Evolutionary conservation across 2,329 filamentous ascomycete species (phyloP), one percentile per base, ranked within the genome.

Genomic region (Penicillium sp.): DNA sequence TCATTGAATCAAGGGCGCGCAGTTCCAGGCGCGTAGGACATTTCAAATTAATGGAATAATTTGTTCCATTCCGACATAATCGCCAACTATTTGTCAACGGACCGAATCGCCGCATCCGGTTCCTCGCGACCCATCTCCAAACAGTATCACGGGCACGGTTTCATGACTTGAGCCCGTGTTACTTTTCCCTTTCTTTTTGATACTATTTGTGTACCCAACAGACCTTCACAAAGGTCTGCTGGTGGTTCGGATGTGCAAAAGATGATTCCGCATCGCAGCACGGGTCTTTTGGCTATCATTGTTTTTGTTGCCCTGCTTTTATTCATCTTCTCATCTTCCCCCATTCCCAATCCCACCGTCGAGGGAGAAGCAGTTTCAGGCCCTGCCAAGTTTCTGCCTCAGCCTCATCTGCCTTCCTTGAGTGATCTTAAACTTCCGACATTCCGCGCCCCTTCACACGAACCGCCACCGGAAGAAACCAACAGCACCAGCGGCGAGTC

Each of bases 401-500:
- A 62, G 56, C 71, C 75, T 5, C 74, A 74, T 35, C 60, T 79
- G 29, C 78, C 80, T 49, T 68, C 79, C 59, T 68, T 82, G 78
- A 68, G 83, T 63, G 88, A 88, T 64, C 65, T 78, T 50, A 73
- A 72, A 52, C 70, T 78, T 29, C 89, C 87, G 0, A 92, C 87
- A 0, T 93, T 93, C 73, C 82, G 84, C 41, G 83, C 84, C 41
- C 83, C 86, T 21, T 83, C 86, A 11, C 91, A 96, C 72, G 84
- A 86, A 59, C 89, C 90, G 19, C 85, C 88, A 3, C 83, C 86
- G 37, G 83, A 87, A 52, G 89, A 93, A 72, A 85, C 86, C 61
- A 91, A 93, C 73, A 93, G 90, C 70, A 90, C 89, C 5, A 87
- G 85, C 70, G 89, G 88, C 49, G 90, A 89, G 59, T 87, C 89